A percentile compares a stretch with the other conserved stretches of the same genome.
These are phyloP conservation scores for Babesia microti DNA, from an alignment of 169 alveolate genomes.

Conservation along the genomic window DNA sequence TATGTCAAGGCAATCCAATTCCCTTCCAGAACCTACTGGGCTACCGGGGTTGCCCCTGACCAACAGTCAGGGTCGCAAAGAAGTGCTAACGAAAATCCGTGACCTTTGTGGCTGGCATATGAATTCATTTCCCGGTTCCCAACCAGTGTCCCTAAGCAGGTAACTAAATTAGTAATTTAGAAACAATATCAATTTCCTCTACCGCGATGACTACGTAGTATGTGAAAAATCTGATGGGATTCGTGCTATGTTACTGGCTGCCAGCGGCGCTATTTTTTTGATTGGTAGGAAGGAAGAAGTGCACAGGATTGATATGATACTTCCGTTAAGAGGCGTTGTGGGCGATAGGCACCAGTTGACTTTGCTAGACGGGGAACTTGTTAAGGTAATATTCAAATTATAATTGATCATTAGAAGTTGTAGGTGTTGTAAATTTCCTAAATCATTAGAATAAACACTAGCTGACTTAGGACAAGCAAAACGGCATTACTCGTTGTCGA, in stretches of 20 bases:
- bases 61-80: conserved; percentile 19
- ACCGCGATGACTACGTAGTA: conserved; percentile 70
- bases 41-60: conserved; percentile 34
- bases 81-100: conserved; percentile 44
- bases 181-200: conserved; percentile 34
- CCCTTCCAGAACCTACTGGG: too few species aligned
- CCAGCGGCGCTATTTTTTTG: conserved; percentile 66
- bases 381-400: conserved; percentile 39
- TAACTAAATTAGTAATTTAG: conserved; percentile 6
- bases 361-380: conserved; percentile 79
- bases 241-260: conserved; percentile 71
- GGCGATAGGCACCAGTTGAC: conserved; percentile 68
- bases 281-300: conserved; percentile 75
- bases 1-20: too few species aligned
- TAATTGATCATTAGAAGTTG: conserved; percentile 14
- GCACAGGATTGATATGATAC: conserved; percentile 56
- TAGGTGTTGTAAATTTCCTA: conserved; percentile 12
- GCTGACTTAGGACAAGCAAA: conserved; percentile 8
- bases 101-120: conserved; percentile 70
- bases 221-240: conserved; percentile 84
- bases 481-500: too few species aligned
- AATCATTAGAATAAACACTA: conserved; percentile 2
- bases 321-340: conserved; percentile 60
- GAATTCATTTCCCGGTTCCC: conserved; percentile 76
- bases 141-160: conserved; percentile 73